Conservation (phyloP, 164 flowering plant genomes). For the Vitis riparia region DNA sequence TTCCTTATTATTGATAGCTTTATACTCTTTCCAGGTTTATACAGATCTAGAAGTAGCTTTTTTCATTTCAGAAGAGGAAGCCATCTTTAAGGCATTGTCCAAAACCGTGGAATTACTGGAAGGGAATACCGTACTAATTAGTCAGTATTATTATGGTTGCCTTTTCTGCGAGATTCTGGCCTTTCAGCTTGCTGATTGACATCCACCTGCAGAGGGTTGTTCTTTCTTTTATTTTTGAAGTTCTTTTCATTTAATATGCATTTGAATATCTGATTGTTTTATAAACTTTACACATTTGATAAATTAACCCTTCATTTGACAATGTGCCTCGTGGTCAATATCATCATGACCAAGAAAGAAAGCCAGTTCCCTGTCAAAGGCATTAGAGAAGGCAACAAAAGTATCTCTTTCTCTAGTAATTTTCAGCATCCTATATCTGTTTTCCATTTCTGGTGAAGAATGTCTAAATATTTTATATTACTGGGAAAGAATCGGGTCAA, state of each 20-base stretch:
- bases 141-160: slow-evolving; percentile 91
- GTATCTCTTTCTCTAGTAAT: no score
- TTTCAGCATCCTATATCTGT: no score
- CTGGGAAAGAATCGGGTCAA: no score
- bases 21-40: slow-evolving; percentile 64
- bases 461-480: no score
- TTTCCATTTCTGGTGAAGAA: no score
- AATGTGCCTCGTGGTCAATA: no score
- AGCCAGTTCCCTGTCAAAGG: no score
- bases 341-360: no score
- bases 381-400: no score
- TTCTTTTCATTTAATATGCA: not conserved
- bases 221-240: not conserved
- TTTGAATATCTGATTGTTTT: slow-evolving; percentile 2
- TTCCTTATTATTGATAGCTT: no score
- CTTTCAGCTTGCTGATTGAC: slow-evolving; percentile 91
- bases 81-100: slow-evolving; percentile 71
- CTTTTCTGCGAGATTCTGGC: slow-evolving; percentile 89
- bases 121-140: slow-evolving; percentile 78
- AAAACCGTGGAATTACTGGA: slow-evolving; percentile 87
- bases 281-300: no score
- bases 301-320: no score
- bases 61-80: slow-evolving; percentile 86
- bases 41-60: slow-evolving; percentile 95
- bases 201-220: slow-evolving; percentile 66